Percentiles rank a stretch among this genome's conserved stretches.
Conservation (phyloP, 1,284 basidiomycete genomes). For the Ceratobasidium sp. region DNA sequence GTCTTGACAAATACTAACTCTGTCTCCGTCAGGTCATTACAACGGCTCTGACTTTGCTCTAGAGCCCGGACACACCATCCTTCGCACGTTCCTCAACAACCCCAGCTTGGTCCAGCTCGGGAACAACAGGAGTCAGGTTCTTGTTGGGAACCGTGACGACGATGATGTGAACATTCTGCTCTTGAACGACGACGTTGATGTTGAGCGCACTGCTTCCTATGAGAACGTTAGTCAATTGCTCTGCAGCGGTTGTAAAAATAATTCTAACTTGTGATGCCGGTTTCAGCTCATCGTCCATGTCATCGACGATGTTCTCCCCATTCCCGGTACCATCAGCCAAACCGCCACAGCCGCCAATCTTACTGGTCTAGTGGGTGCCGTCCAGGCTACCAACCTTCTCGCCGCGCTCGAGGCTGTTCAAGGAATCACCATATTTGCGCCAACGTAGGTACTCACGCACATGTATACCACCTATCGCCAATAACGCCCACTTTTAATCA, state of each 20-base stretch:
- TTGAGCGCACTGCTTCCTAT: slow-evolving; percentile 60
- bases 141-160: slow-evolving; percentile 62
- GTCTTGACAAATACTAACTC: slow-evolving; percentile 60
- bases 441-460: slow-evolving; percentile 50
- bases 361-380: slow-evolving; percentile 53
- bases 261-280: slow-evolving; percentile 58
- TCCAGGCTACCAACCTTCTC: slow-evolving; percentile 56
- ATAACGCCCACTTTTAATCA: not conserved
- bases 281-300: slow-evolving; percentile 53
- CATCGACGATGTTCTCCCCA: slow-evolving; percentile 64
- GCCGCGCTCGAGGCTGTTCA: slow-evolving; percentile 55
- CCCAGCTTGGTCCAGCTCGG: slow-evolving; percentile 63
- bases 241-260: slow-evolving; percentile 44
- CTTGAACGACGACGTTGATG: slow-evolving; percentile 57
- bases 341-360: slow-evolving; percentile 60
- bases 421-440: slow-evolving; percentile 80
- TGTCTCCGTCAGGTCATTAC: slow-evolving; percentile 38
- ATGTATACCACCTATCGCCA: not conserved
- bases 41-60: slow-evolving; percentile 39
- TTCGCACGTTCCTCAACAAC: slow-evolving; percentile 68
- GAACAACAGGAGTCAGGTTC: slow-evolving; percentile 67
- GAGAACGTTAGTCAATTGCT: slow-evolving; percentile 54
- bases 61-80: slow-evolving; percentile 63
- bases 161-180: slow-evolving; percentile 64
- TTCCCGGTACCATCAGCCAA: slow-evolving; percentile 63